A percentile compares a stretch with the other conserved stretches of the same genome.
phyloP scores from a whole-genome alignment of 257 asterid species.

The Nicotiana attenuata region DNA sequence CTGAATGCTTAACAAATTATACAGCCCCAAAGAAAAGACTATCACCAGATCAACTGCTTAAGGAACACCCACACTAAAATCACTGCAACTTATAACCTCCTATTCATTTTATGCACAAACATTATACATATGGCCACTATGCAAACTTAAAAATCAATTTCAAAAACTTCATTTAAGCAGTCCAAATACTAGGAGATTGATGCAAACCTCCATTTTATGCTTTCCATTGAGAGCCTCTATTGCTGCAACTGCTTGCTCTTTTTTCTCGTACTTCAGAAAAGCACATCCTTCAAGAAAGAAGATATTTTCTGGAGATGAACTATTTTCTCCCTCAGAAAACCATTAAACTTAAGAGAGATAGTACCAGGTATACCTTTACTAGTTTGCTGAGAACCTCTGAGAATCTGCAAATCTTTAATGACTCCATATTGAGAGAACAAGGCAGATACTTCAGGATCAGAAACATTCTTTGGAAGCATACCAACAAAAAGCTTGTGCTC shows the following conservation, averaged over 20 bases:
- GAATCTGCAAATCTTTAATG: conserved; percentile 78
- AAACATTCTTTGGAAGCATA: conserved; percentile 91
- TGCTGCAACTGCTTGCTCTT: conserved; percentile 88
- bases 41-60: conserved; percentile 1
- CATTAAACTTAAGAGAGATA: background rate
- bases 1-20: background rate
- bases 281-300: conserved; percentile 69
- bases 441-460: conserved; percentile 71
- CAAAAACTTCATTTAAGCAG: conserved; percentile 1
- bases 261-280: conserved; percentile 80
- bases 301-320: background rate
- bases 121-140: background rate
- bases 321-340: background rate
- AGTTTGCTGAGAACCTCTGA: conserved; percentile 88
- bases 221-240: conserved; percentile 87
- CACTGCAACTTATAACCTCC: background rate
- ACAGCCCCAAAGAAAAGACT: background rate
- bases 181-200: background rate
- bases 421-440: conserved; percentile 86
- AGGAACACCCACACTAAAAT: background rate
- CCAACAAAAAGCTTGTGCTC: conserved; percentile 96
- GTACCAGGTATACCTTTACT: conserved; percentile 64
- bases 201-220: conserved; percentile 91
- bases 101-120: background rate
- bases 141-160: conserved; percentile 8